Evolutionary conservation across 176 grass and related monocot species (phyloP).

Genomic region (Metroxylon sagu): DNA sequence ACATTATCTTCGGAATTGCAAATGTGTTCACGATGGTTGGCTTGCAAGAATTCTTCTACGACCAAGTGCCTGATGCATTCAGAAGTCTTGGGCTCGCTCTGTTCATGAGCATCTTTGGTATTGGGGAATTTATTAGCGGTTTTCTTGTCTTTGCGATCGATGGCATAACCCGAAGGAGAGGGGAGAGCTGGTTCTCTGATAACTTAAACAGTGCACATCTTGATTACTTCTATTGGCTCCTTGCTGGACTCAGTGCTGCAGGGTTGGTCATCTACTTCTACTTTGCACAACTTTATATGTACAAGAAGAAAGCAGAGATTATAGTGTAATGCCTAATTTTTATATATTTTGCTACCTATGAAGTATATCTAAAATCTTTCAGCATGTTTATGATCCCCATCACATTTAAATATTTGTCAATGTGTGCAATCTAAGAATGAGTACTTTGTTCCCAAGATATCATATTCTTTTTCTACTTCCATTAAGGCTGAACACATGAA

Average conservation of each 20-base stretch:
- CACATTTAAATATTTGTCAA: too few relatives aligned
- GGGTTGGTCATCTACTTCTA: slow-evolving; percentile 29
- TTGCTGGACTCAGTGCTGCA: slow-evolving; percentile 27
- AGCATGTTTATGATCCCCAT: too few relatives aligned
- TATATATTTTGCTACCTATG: too few relatives aligned
- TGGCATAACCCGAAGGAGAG: slow-evolving; percentile 7
- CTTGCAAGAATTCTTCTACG: slow-evolving; percentile 46
- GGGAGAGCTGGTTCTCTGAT: slow-evolving; percentile 46
- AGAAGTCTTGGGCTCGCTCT: slow-evolving; percentile 49
- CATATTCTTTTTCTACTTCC: too few relatives aligned
- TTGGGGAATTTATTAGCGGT: slow-evolving; percentile 51
- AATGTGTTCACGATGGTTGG: slow-evolving; percentile 40
- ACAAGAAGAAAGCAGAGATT: slow-evolving; percentile 16
- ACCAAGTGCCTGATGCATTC: slow-evolving; percentile 41
- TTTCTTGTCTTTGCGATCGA: slow-evolving; percentile 39
- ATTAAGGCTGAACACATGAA: too few relatives aligned
- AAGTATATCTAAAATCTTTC: too few relatives aligned
- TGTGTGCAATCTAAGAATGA: too few relatives aligned
- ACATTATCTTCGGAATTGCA: slow-evolving; percentile 27
- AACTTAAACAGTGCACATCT: slow-evolving; percentile 44
- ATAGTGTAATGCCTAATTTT: background rate
- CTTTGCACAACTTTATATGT: slow-evolving; percentile 25
- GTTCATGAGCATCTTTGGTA: slow-evolving; percentile 43
- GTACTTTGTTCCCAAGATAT: too few relatives aligned
- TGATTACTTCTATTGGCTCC: slow-evolving; percentile 51